Evolutionary conservation across 1,284 basidiomycete genomes (phyloP), one percentile per base, ranked within the genome.

Genomic region (Naganishia liquefaciens): DNA sequence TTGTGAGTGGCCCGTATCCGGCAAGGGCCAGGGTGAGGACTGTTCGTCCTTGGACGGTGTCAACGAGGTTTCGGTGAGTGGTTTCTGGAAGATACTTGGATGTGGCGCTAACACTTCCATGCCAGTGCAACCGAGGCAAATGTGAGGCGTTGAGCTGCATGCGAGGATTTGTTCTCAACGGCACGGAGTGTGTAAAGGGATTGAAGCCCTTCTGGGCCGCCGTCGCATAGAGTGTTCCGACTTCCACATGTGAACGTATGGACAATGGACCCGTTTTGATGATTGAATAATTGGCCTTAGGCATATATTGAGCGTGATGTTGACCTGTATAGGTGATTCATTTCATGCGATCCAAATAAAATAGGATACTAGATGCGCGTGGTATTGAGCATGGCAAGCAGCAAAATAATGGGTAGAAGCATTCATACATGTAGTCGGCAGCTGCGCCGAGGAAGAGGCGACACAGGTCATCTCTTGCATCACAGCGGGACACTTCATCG

Each of bases 161-260:
- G 55, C 55, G 55, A 1, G 55, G 55, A 4, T 60, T 44, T 46
- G 49, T 49, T 33, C 23, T 50, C 28, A 60, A 46, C 33, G 55
- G 55, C 10, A 49, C 55, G 21, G 30, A 25, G 21, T 60, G 55
- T 37, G 44, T 39, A 15, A 33, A 60, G 21, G 46, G 10, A 9
- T 33, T 60, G 30, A 60, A 60, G 46, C 37, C 30, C 4, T 60
- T 60, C 33, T 60, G 55, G 55, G 19, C n/a, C 30, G 46, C 55
- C 15, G 6, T 37, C 3, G 33, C 6, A 37, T 37, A 37, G 33
- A 37, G 33, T 37, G 33, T 37, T 37, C 33, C 33, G 33, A 1
- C 33, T 33, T 33, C 33, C 33, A 37, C 33, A 47, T 60, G 11
- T 60, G n/a, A 19, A 5, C 28, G 15, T 15, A 53, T 51, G 49